A percentile compares a stretch with the other conserved stretches of the same genome.
Conservation (phyloP, 345 rosid species). For the Eucalyptus leucophloia region DNA sequence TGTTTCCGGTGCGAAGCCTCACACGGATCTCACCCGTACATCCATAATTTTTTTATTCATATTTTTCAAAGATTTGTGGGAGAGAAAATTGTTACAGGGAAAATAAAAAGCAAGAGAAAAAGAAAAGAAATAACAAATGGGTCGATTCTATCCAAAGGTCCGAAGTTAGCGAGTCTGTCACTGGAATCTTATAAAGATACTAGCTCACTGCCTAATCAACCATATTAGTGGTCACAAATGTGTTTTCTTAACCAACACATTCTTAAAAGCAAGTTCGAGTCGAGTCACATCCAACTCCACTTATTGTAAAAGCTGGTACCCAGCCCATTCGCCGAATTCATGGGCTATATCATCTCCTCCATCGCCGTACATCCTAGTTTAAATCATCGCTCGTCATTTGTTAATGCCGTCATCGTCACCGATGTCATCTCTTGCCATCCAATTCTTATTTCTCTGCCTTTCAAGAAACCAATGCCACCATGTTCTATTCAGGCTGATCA, state of each 20-base stretch:
- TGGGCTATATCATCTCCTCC: background rate
- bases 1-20: background rate
- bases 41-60: background rate
- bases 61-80: background rate
- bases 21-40: background rate
- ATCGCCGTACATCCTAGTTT: background rate
- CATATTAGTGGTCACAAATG: rapidly evolving
- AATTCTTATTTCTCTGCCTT: no score
- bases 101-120: background rate
- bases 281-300: background rate
- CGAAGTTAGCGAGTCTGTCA: rapidly evolving
- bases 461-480: background rate
- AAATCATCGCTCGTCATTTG: background rate
- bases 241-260: background rate
- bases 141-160: background rate
- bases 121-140: background rate
- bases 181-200: rapidly evolving
- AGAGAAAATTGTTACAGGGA: background rate
- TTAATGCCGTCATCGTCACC: background rate
- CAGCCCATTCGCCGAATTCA: background rate
- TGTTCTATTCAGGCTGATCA: background rate
- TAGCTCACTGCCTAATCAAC: background rate
- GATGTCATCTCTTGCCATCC: background rate
- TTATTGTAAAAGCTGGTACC: background rate
- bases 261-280: background rate